Evolutionary conservation across 208 protist species (phyloP), one percentile per base, ranked within the genome.

Genomic region (Crithidia sp.): DNA sequence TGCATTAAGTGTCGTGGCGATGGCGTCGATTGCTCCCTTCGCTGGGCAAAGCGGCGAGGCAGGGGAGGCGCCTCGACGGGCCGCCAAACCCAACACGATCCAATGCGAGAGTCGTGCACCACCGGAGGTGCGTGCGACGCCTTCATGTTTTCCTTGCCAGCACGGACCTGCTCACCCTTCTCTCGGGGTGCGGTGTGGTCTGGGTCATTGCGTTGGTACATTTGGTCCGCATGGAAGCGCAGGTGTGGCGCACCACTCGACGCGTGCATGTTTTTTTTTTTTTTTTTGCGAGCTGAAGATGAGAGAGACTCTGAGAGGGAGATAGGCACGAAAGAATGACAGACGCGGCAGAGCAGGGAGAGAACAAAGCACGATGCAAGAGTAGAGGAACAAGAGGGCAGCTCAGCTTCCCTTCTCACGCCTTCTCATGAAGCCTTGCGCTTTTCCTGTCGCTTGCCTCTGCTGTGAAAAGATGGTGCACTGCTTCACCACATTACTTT

Each of bases 51-150:
- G 41, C 53, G 69, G 13, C 74, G 70, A 3, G 63, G 65, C 41
- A 77, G 62, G 19, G 77, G 71, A 39, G 65, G 77, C 5, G 44
- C 71, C 17, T 77, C 61, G 10, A 72, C 44, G 7, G 71, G 71
- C 5, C 77, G 49, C 71, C 77, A 74, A 16, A 71, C 77, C 9
- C 52, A 62, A 17, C 65, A 77, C 9, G n/a, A 12, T 8, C 71
- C 65, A 19, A 45, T 57, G 36, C 43, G 40, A 2, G 52, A n/a
- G 17, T 74, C 71, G 9, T 74, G 54, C 9, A 77, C 71, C 17
- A 67, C 17, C 37, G 62, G 43, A 8, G 17, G 2, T 7, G 60
- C n/a, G 14, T 14, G n/a, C 10, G 4, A 12, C 13, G 19, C 12
- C 19, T 78, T 60, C 17, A 16, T 7, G 13, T 54, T 2, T 8